phyloP scores from a whole-genome alignment of 2,329 filamentous ascomycete genomes.

The Diplocarpon mali region DNA sequence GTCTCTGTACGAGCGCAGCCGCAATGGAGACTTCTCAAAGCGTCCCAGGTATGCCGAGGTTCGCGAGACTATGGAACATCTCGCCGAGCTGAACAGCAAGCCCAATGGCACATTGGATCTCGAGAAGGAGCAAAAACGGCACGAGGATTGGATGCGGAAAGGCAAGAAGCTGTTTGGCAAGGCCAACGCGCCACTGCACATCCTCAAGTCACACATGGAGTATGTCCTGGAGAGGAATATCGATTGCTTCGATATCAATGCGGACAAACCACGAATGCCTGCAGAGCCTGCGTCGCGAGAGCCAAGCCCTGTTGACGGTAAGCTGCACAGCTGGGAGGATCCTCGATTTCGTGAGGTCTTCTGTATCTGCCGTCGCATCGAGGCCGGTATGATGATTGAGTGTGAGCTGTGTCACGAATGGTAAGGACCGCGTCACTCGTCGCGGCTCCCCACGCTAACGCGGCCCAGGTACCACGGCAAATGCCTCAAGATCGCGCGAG shows the following conservation, averaged over 20 bases:
- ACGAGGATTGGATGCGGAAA: conserved; percentile 98
- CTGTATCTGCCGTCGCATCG: conserved; percentile 86
- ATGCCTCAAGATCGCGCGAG: conserved; percentile 92
- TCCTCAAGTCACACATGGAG: conserved; percentile 88
- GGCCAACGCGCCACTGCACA: conserved; percentile 92
- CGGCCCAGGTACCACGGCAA: conserved; percentile 81
- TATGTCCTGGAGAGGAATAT: conserved; percentile 82
- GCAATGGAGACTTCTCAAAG: conserved; percentile 61
- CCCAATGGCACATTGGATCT: conserved; percentile 83
- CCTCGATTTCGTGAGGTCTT: conserved; percentile 69
- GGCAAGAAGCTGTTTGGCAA: conserved; percentile 98
- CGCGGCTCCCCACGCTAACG: conserved; percentile 7
- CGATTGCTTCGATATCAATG: conserved; percentile 78
- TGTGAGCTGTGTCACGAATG: conserved; percentile 97
- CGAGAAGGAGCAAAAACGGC: conserved; percentile 85
- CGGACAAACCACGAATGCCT: conserved; percentile 77
- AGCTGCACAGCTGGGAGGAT: conserved; percentile 46
- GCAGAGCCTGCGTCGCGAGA: conserved; percentile 88
- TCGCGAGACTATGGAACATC: conserved; percentile 74
- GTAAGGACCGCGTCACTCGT: conserved; percentile 34
- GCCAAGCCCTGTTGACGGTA: conserved; percentile 47
- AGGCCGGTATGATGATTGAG: conserved; percentile 99
- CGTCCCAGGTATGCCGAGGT: conserved; percentile 84
- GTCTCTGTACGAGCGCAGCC: conserved; percentile 68
- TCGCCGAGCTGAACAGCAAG: conserved; percentile 87